Base-by-base conservation (phyloP, 257 asterid genomes). In the Thymus quinquecostatus region DNA sequence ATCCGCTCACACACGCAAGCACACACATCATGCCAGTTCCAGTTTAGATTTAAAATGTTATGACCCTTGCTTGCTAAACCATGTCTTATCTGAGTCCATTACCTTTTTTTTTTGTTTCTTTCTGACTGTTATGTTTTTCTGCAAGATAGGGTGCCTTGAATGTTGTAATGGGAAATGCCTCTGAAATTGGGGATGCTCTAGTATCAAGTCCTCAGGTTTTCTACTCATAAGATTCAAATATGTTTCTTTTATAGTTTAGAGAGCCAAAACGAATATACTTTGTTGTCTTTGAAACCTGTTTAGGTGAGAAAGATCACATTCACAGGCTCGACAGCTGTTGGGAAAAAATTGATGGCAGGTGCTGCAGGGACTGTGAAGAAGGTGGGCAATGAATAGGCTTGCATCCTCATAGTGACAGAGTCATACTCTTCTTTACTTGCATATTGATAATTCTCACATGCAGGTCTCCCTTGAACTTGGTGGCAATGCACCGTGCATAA, bases 391-490 rank as follows among this genome's bases (percentile, higher is more conserved):
- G 57, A 64, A 50, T 66, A 69, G 73, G 50, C 48, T 49, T 81
- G 74, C 68, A 49, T 64, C 65, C 75, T 75, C 60, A 61, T 30
- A 73, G 51, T 56, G 49, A 68, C 60, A 61, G 36, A 73, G 51
- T 56, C 55, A 68, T n/a, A 57, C 14, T 66, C 51, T 61, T 47
- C 70, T n/a, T 60, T 43, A 38, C 56, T 71, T 45, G 33, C 78
- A 78, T 59, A 76, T 38, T 34, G 29, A 14, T 33, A 56, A 54
- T 21, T 64, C 72, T 75, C 34, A 44, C 40, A 21, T 77, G 60
- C 72, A 92, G 98, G 93, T 92, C 69, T 95, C 98, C 75, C 92
- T 92, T 41, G 99, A 95, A 82, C 98, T 95, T 81, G 99, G 99
- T 49, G 99, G 98, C 66, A 95, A 90, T 87, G 99, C 98, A 77